phyloP scores from a whole-genome alignment of 768 basidiomycete genomes.

The Mycena pura region DNA sequence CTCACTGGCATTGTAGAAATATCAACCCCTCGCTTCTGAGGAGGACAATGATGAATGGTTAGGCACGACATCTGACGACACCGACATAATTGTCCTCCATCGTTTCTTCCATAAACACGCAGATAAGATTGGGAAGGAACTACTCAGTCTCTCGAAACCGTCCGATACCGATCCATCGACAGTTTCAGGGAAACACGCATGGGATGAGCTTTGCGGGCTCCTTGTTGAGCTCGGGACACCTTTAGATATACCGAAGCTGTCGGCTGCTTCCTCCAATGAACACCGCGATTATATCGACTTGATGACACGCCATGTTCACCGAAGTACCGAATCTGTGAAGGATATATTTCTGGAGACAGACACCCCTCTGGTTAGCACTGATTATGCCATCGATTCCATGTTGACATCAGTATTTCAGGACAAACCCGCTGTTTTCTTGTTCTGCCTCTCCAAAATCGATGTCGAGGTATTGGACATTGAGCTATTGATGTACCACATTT shows the following conservation, averaged over 20 bases:
- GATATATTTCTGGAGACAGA: constrained; percentile 69
- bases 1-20: constrained; percentile 39
- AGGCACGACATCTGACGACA: constrained; percentile 80
- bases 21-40: constrained; percentile 44
- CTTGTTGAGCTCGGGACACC: constrained; percentile 81
- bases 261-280: constrained; percentile 50
- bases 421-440: constrained; percentile 64
- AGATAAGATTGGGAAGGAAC: constrained; percentile 87
- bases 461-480: constrained; percentile 84
- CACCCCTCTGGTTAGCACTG: constrained; percentile 53
- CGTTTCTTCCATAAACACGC: constrained; percentile 86
- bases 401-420: too few relatives aligned
- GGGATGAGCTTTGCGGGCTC: constrained; percentile 81
- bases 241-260: constrained; percentile 69
- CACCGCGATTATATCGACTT: constrained; percentile 74
- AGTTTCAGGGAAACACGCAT: constrained; percentile 76
- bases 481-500: constrained; percentile 76
- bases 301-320: constrained; percentile 66
- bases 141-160: constrained; percentile 73
- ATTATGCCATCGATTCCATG: constrained; percentile 18
- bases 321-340: constrained; percentile 65
- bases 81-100: constrained; percentile 82
- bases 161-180: constrained; percentile 64
- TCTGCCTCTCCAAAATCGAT: constrained; percentile 73
- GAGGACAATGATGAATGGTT: constrained; percentile 78